Evolutionary conservation across 371 early-diverging fungal genomes (phyloP).

Genomic region (Entomophthora muscae): DNA sequence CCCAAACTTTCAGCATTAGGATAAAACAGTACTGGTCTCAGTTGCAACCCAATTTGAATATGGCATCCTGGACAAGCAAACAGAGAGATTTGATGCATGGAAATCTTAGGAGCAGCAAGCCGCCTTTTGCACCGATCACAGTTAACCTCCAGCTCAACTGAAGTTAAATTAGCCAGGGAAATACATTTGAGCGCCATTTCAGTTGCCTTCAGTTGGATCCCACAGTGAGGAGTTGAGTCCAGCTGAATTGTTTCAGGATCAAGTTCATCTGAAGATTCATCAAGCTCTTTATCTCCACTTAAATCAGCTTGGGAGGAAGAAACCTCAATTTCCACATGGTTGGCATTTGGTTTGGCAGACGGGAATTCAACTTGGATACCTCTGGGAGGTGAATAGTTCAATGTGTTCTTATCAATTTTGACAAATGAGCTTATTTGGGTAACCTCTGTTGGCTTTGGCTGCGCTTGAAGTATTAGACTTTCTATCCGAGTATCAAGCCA

Average conservation of each 20-base stretch:
- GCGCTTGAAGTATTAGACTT: neutral
- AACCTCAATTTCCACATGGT: neutral
- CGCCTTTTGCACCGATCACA: neutral
- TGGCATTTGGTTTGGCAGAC: neutral
- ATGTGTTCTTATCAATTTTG: neutral
- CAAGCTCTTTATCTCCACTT: neutral
- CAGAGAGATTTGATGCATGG: neutral
- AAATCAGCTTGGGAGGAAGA: neutral
- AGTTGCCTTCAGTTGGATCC: neutral
- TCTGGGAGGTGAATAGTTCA: neutral
- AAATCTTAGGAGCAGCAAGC: neutral
- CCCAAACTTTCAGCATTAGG: neutral
- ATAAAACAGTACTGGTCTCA: neutral
- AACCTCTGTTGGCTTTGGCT: neutral
- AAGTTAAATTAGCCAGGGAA: neutral
- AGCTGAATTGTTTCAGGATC: neutral
- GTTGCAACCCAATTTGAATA: neutral
- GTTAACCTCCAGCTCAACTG: neutral
- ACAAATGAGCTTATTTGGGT: neutral
- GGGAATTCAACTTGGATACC: neutral
- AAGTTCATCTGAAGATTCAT: neutral
- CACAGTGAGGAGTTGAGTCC: neutral
- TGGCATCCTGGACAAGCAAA: neutral
- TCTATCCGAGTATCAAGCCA: neutral
- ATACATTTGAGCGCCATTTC: neutral